Base-by-base conservation (phyloP, 2,329 filamentous ascomycete genomes). In the Calonectria montana region DNA sequence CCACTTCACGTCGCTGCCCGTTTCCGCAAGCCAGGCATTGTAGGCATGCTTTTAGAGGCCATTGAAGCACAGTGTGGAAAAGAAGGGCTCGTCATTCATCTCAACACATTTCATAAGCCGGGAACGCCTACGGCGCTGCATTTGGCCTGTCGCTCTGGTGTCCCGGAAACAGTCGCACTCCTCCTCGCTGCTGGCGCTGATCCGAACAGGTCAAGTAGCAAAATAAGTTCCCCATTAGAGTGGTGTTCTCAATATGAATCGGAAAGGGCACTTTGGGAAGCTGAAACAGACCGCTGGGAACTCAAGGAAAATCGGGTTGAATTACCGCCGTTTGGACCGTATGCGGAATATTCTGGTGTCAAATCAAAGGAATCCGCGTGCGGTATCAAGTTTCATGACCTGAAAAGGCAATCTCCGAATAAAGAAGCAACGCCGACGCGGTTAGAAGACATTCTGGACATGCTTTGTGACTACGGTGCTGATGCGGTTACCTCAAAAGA, bases 1-100 rank as follows among this genome's bases (percentile, higher is more conserved):
- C 76, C 82, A 5, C 77, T 88, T 3, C 86, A 87, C 55, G 67
- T 87, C 18, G 84, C 85, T 2, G 78, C 83, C 4, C 79, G 81
- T n/a, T 71, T 75, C 8, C 74, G 82, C 25, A 74, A 82, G 41
- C 74, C 73, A 47, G 85, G 85, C 25, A 77, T 80, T 2, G 73
- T 86, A 0, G 83, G 81, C 0, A 16, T 83, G 5, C 39, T 83
- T 0, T 27, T 83, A 1, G 72, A 72, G 1, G 72, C 53, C 13
- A 39, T 78, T 2, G 43, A 12, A 15, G 37, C 1, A 7, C 70
- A 21, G 1, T 27, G 25, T 48, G 13, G 39, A 2, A 45, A 71
- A 0, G 59, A 70, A 8, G 63, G 67, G 3, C 16, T 37, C 2
- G 65, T 21, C 0, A 35, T 65, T 1, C 66, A 73, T 15, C 67